Base-by-base conservation (phyloP, 768 basidiomycete species). In the Amanita brunnescens region DNA sequence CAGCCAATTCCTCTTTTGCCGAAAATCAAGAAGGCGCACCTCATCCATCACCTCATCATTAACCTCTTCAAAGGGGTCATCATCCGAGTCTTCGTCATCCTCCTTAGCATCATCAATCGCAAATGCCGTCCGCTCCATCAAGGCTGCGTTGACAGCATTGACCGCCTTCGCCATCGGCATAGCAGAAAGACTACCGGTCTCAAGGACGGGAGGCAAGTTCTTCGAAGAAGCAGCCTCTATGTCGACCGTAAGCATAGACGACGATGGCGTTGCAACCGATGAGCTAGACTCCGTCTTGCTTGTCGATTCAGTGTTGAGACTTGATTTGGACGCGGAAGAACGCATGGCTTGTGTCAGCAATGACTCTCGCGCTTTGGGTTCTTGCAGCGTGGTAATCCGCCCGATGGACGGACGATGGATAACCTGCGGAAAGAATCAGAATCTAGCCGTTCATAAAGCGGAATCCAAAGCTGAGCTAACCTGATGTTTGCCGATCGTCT, bases 91-190 rank as follows among this genome's bases (percentile, higher is more conserved):
- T 12, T 70, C 79, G 37, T 72, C 76, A 14, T 86, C 87, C 52
- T 91, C 89, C 47, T 83, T 85, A 3, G 85, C 90, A 66, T 93
- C 91, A 61, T 99, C 96, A 54, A 98, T 96, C n/a, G 91, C 91
- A 64, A 99, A 99, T 56, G 87, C 85, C 21, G 91, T 92, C 38
- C 95, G 75, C 63, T 95, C 89, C 85, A 94, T 85, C 41, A 91
- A 73, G 26, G 89, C 88, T 29, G 85, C 85, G 56, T 80, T 87
- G 46, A 85, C 88, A 0, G 83, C 85, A 59, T 85, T 75, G 41
- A 85, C 88, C 0, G 83, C 85, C 59, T 85, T 75, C 43, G 90
- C 72, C 70, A 87, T 77, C 5, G 84, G 77, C 62, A 81, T 71
- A 18, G 83, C 77, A 21, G 80, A 77, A 39, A 78, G 71, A 23